A percentile compares a stretch with the other conserved stretches of the same genome.
These are phyloP conservation scores for Phialophora verrucosa DNA, from an alignment of 2,329 filamentous ascomycete genomes.

Conservation along the genomic window DNA sequence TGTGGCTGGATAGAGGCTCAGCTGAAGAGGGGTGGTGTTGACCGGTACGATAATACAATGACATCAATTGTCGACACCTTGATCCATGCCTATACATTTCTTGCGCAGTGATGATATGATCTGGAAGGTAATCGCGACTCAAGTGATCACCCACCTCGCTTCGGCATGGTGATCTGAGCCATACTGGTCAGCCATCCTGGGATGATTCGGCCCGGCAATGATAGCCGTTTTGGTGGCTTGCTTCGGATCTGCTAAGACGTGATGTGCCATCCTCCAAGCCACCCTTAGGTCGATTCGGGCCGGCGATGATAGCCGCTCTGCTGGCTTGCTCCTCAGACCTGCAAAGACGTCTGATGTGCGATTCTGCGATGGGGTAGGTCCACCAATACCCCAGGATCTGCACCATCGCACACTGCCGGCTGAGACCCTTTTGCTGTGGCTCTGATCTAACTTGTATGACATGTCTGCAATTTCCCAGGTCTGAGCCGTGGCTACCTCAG, in stretches of 20 bases:
- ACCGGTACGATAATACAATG: constrained; percentile 6
- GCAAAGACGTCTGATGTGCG: neutral
- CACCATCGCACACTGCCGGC: neutral
- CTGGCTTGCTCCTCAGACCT: neutral
- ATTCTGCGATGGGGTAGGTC: neutral
- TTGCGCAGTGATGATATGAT: neutral
- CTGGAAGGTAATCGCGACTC: neutral
- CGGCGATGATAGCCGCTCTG: neutral
- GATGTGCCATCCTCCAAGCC: too few relatives aligned
- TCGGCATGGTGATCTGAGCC: neutral
- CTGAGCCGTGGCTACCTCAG: neutral
- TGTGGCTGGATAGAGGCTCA: neutral
- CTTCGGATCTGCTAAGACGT: neutral
- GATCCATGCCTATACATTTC: neutral
- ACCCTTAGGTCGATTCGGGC: neutral
- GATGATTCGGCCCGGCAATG: neutral
- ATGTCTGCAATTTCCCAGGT: neutral
- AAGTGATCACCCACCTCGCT: neutral
- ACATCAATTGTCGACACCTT: constrained; percentile 2
- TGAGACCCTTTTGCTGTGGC: neutral
- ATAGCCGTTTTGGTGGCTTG: neutral
- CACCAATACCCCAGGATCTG: neutral
- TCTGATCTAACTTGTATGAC: neutral
- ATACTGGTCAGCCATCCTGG: neutral
- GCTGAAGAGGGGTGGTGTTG: neutral